Evolutionary conservation across 2,329 filamentous ascomycete species (phyloP).

Genomic region (Cytospora piceicola): DNA sequence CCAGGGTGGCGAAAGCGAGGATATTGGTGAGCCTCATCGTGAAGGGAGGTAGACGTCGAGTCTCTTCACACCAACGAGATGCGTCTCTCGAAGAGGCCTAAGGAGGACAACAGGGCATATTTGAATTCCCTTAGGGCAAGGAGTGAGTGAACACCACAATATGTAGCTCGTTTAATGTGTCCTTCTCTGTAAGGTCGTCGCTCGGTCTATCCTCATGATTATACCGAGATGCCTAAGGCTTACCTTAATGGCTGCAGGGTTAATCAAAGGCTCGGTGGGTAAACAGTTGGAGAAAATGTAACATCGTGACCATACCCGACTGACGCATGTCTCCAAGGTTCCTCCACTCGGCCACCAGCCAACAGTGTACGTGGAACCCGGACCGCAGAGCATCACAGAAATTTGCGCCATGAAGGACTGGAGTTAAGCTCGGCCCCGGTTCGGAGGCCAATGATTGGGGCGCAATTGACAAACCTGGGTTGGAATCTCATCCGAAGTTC

Average conservation of each 20-base stretch:
- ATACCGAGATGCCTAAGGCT: conserved; percentile 6
- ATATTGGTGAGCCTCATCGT: conserved; percentile 26
- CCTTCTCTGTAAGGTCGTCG: neutral
- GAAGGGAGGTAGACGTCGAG: neutral
- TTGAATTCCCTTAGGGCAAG: neutral
- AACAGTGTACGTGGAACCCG: neutral
- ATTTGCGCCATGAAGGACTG: neutral
- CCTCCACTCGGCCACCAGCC: too few species aligned
- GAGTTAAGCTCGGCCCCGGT: too few species aligned
- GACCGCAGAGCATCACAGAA: too few species aligned
- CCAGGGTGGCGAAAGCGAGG: conserved; percentile 23
- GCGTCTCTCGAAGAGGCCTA: neutral
- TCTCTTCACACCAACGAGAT: neutral
- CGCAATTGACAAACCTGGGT: neutral
- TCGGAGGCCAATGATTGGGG: neutral
- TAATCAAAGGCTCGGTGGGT: conserved; percentile 1
- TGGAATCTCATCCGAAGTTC: neutral
- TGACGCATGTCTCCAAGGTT: neutral
- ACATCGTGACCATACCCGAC: neutral
- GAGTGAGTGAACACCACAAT: too few species aligned
- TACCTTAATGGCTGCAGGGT: neutral
- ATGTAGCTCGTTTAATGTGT: neutral
- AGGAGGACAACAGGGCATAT: neutral
- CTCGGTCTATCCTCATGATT: neutral
- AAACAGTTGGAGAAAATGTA: conserved; percentile 4